These are phyloP conservation scores for Verticillium klebahnii DNA, from an alignment of 2,329 filamentous ascomycete genomes.

Conservation along the genomic window DNA sequence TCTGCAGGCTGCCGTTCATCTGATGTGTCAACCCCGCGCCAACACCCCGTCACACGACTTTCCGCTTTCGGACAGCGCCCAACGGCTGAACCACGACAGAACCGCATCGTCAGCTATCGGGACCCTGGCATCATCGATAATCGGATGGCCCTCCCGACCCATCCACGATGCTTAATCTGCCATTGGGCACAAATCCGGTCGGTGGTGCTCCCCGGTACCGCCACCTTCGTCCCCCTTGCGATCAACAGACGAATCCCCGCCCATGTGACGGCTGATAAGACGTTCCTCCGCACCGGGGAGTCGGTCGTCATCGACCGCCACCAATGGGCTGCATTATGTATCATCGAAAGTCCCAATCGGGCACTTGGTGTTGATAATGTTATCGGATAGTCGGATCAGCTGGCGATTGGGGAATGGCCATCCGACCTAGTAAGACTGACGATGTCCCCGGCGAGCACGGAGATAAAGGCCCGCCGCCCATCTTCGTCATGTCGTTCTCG, in stretches of 20 bases:
- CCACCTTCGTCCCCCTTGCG: not conserved
- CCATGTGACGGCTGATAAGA: not conserved
- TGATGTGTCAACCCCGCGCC: not conserved
- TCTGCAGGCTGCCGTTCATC: not conserved
- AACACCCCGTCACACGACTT: not conserved
- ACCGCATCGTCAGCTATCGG: not conserved
- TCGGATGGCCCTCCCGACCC: not conserved
- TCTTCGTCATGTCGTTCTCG: not conserved
- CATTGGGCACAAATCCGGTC: not conserved
- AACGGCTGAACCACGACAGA: not conserved
- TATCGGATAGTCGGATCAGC: not conserved
- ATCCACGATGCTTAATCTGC: not conserved
- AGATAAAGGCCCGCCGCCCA: not conserved
- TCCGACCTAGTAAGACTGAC: not conserved
- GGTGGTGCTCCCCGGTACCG: not conserved
- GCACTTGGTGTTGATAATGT: not conserved
- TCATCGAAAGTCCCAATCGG: not conserved
- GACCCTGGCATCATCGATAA: not conserved
- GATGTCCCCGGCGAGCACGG: not conserved
- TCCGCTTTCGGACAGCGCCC: not conserved
- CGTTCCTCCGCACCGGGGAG: not conserved
- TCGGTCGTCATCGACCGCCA: not conserved
- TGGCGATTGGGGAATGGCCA: not conserved
- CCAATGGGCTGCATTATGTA: not conserved
- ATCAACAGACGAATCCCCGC: not conserved